These are phyloP conservation scores for Nothophoma quercina DNA, from an alignment of 2,329 filamentous ascomycete genomes.

Conservation along the genomic window DNA sequence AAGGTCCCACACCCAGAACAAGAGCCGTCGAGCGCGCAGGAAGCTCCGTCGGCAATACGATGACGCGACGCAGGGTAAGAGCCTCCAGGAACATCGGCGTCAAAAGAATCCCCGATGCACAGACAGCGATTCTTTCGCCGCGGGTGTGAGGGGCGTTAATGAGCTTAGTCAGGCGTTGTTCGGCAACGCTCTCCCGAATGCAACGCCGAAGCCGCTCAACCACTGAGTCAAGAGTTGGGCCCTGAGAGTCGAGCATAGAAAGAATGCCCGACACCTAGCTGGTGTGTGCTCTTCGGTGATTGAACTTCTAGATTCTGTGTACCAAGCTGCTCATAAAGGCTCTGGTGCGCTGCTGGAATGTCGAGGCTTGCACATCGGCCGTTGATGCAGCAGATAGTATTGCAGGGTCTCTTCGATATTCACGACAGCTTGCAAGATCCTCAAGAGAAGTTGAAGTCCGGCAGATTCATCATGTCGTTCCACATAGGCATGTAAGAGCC, in stretches of 20 bases:
- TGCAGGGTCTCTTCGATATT: no score
- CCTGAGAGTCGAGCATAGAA: neutral
- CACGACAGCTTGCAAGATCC: no score
- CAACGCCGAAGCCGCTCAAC: slow-evolving; percentile 3
- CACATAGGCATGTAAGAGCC: slow-evolving; percentile 40
- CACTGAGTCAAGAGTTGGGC: neutral
- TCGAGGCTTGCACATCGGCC: no score
- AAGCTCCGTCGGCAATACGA: slow-evolving; percentile 8
- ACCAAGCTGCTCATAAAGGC: neutral
- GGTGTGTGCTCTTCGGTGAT: neutral
- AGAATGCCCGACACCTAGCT: slow-evolving; percentile 5
- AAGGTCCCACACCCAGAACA: slow-evolving; percentile 16
- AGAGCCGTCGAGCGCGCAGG: slow-evolving; percentile 10
- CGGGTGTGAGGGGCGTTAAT: slow-evolving; percentile 13
- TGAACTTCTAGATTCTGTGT: neutral
- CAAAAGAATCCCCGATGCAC: slow-evolving; percentile 16
- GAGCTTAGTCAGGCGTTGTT: slow-evolving; percentile 10
- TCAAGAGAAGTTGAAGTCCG: slow-evolving; percentile 42
- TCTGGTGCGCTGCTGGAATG: neutral
- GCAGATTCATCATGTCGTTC: slow-evolving; percentile 46
- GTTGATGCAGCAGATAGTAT: no score
- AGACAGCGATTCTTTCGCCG: slow-evolving; percentile 1
- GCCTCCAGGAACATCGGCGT: slow-evolving; percentile 7
- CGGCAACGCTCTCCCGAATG: slow-evolving; percentile 6
- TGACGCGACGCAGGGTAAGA: slow-evolving; percentile 14